Evolutionary conservation across 2,329 filamentous ascomycete species (phyloP), one percentile per base, ranked within the genome.

Genomic region (Elsinoe australis): DNA sequence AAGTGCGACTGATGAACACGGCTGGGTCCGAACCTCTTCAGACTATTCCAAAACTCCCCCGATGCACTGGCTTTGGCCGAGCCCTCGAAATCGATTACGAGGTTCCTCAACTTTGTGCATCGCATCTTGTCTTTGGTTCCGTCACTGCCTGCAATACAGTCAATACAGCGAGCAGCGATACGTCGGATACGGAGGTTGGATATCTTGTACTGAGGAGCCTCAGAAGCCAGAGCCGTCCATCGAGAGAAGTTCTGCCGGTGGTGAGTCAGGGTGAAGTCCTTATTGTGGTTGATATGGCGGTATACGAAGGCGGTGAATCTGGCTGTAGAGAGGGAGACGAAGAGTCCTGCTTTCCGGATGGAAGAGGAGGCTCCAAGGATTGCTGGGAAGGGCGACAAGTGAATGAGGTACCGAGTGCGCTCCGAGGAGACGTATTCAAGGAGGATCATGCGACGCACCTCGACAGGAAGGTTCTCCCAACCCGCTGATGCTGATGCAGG

Each of bases 41-140:
- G 36, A 14, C 28, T 21, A 19, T 44, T 44, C 24, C 28, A 44
- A 15, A 31, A 44, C 12, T 44, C 39, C 15, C n/a, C n/a, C n/a
- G n/a, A n/a, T n/a, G n/a, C n/a, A n/a, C n/a, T n/a, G n/a, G n/a
- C n/a, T n/a, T n/a, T n/a, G n/a, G n/a, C n/a, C n/a, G n/a, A n/a
- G n/a, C n/a, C n/a, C n/a, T n/a, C n/a, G n/a, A n/a, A n/a, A n/a
- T n/a, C n/a, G n/a, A n/a, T n/a, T n/a, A n/a, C n/a, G n/a, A n/a
- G n/a, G n/a, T n/a, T n/a, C n/a, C n/a, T n/a, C n/a, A n/a, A n/a
- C n/a, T n/a, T n/a, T n/a, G n/a, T n/a, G n/a, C n/a, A n/a, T n/a
- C n/a, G n/a, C n/a, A n/a, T n/a, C n/a, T n/a, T n/a, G n/a, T n/a
- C n/a, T n/a, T n/a, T n/a, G n/a, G n/a, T 36, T n/a, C 4, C 14